Conservation (phyloP, 2,329 filamentous ascomycete genomes). For the Emergomyces orientalis region DNA sequence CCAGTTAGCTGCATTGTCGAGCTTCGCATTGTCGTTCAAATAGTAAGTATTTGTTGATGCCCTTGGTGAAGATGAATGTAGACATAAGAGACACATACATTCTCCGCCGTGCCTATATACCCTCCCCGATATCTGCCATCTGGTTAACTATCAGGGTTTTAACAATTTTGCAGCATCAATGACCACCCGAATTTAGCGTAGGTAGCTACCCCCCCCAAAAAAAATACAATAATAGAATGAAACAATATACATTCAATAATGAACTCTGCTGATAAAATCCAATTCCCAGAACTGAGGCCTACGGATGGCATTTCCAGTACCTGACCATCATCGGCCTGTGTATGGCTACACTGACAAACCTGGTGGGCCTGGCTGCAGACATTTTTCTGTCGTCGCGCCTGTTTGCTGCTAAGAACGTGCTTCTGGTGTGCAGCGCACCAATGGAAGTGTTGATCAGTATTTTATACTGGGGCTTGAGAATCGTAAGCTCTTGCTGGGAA, state of each 20-base stretch:
- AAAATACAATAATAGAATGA: background rate
- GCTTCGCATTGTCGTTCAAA: constrained; percentile 6
- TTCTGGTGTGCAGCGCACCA: constrained; percentile 50
- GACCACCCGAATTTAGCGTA: constrained; percentile 37
- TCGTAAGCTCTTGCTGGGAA: constrained; percentile 29
- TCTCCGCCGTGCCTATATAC: background rate
- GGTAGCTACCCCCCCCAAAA: constrained; percentile 17
- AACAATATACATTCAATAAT: no score
- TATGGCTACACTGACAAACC: constrained; percentile 48
- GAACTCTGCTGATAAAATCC: background rate
- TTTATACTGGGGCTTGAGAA: constrained; percentile 51
- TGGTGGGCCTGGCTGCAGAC: constrained; percentile 47
- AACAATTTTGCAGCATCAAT: constrained; percentile 26
- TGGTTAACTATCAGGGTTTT: constrained; percentile 3
- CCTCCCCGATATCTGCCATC: background rate
- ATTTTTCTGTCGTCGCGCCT: constrained; percentile 42
- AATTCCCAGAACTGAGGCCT: constrained; percentile 36
- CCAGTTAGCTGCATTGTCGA: constrained; percentile 4
- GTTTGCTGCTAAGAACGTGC: constrained; percentile 49
- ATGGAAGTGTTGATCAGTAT: constrained; percentile 52
- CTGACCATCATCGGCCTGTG: constrained; percentile 54
- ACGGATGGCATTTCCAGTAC: constrained; percentile 58
- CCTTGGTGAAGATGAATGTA: background rate
- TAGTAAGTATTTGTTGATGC: constrained; percentile 8
- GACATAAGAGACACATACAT: background rate